Percentiles rank a stretch among this genome's conserved stretches.
Conservation (phyloP, 495 filamentous ascomycete genomes). For the Thermothielavioides terrestris region DNA sequence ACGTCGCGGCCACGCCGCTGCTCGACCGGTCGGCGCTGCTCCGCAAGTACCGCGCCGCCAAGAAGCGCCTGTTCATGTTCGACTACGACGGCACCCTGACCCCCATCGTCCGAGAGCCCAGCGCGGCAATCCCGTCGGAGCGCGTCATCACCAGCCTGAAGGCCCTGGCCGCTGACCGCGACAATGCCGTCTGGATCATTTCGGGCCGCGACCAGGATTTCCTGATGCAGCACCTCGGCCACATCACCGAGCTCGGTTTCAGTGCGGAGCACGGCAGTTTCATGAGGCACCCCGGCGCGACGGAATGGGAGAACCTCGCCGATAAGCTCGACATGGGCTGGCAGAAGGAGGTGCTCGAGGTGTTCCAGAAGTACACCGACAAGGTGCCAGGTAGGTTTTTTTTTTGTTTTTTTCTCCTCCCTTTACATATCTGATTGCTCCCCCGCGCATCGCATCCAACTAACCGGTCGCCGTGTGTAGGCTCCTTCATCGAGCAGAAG, state of each 20-base stretch:
- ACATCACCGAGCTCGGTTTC: slow-evolving; percentile 75
- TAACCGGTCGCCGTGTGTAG: slow-evolving; percentile 38
- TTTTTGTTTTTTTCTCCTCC: neutral
- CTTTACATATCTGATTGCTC: no score
- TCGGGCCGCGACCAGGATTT: slow-evolving; percentile 87
- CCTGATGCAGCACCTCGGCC: slow-evolving; percentile 75
- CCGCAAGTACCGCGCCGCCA: slow-evolving; percentile 58
- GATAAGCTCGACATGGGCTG: slow-evolving; percentile 79
- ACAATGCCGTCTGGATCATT: slow-evolving; percentile 95
- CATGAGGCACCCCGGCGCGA: slow-evolving; percentile 62
- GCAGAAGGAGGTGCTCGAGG: slow-evolving; percentile 69
- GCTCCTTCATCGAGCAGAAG: slow-evolving; percentile 87
- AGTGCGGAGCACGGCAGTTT: slow-evolving; percentile 96
- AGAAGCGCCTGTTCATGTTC: slow-evolving; percentile 85
- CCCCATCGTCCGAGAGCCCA: slow-evolving; percentile 83
- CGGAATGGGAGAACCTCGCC: slow-evolving; percentile 78
- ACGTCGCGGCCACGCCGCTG: slow-evolving; percentile 66
- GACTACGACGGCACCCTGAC: slow-evolving; percentile 99
- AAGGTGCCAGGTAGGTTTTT: slow-evolving; percentile 57
- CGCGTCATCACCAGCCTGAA: slow-evolving; percentile 70
- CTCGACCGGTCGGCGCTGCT: slow-evolving; percentile 65
- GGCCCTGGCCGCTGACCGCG: slow-evolving; percentile 64
- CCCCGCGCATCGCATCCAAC: neutral
- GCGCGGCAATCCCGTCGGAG: slow-evolving; percentile 77
- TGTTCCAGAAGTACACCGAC: slow-evolving; percentile 80